Evolutionary conservation across 257 asterid genomes (phyloP).

Genomic region (Paulownia fortunei): DNA sequence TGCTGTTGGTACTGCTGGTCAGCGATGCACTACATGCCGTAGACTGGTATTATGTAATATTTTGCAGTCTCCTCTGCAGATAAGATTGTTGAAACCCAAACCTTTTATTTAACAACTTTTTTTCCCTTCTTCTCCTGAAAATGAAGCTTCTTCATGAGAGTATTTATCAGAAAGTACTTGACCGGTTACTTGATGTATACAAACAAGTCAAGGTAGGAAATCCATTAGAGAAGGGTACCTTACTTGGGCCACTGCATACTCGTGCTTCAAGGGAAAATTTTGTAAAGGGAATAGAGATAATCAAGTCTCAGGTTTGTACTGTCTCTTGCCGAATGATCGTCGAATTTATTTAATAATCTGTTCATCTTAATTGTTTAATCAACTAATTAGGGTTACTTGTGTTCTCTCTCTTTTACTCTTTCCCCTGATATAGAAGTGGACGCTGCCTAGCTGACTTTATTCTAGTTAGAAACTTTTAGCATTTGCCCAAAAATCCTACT

Average conservation of each 20-base stretch:
- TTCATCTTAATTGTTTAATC: neutral
- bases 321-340: slow-evolving; percentile 1
- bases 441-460: neutral
- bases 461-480: neutral
- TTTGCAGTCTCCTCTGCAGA: slow-evolving; percentile 7
- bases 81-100: neutral
- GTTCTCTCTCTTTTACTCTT: neutral
- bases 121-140: slow-evolving; percentile 22
- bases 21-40: slow-evolving; percentile 98
- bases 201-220: slow-evolving; percentile 91
- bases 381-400: neutral
- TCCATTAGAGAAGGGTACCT: slow-evolving; percentile 86
- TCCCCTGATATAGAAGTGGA: neutral
- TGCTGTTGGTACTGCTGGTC: slow-evolving; percentile 99
- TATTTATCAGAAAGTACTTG: slow-evolving; percentile 77
- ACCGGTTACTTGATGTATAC: slow-evolving; percentile 76
- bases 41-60: slow-evolving; percentile 72
- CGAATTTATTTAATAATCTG: neutral
- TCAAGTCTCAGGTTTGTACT: slow-evolving; percentile 78
- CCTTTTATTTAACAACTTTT: slow-evolving; percentile 14
- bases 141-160: slow-evolving; percentile 89
- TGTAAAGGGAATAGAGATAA: slow-evolving; percentile 74
- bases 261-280: slow-evolving; percentile 71
- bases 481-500: neutral
- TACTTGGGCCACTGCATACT: slow-evolving; percentile 96